phyloP scores from a whole-genome alignment of 495 filamentous ascomycete species.

The Daldinia decipiens region DNA sequence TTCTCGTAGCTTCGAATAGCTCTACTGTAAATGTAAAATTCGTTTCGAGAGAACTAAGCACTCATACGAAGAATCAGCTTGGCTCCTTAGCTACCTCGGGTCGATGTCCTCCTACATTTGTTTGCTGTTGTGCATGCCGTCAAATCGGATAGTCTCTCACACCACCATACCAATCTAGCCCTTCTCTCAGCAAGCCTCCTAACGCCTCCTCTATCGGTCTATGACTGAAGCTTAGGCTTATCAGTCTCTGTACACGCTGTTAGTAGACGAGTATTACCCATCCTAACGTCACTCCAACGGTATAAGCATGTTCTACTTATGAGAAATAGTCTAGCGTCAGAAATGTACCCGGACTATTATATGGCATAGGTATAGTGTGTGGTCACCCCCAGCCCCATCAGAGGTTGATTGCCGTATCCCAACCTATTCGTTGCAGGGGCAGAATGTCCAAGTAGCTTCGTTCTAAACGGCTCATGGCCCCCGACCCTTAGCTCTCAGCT shows the following conservation, averaged over 20 bases:
- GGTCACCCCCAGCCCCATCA: neutral
- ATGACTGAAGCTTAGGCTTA: neutral
- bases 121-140: neutral
- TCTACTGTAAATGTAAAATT: neutral
- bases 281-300: neutral
- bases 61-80: neutral
- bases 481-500: neutral
- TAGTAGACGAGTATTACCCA: neutral
- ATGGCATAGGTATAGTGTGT: neutral
- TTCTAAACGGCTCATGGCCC: neutral
- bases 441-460: neutral
- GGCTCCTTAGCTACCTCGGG: neutral
- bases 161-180: constrained; percentile 1
- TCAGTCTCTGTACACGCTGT: neutral
- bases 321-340: neutral
- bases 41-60: neutral
- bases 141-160: constrained; percentile 16
- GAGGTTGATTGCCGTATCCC: neutral
- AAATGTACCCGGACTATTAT: neutral
- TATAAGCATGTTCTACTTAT: constrained; percentile 2
- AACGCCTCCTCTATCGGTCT: neutral
- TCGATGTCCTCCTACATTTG: neutral
- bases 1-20: neutral
- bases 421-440: neutral
- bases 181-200: constrained; percentile 2